phyloP scores from a whole-genome alignment of 352 stramenopile genomes.

The Phytophthora multivora region DNA sequence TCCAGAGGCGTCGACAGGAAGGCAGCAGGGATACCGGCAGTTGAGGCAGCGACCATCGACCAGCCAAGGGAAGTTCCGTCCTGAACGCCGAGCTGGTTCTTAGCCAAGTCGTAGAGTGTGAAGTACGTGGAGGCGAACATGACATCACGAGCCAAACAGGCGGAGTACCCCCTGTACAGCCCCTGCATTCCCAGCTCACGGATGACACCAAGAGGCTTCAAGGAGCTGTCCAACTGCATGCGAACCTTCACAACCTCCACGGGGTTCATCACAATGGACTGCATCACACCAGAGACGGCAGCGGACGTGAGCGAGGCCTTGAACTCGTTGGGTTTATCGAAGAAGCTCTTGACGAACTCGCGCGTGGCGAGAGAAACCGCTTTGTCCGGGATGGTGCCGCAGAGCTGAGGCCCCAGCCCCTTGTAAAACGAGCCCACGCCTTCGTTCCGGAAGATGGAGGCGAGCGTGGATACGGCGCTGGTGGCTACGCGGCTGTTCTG shows the following conservation, averaged over 20 bases:
- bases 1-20: conserved; percentile 82
- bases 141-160: conserved; percentile 72
- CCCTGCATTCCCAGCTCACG: conserved; percentile 65
- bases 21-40: conserved; percentile 71
- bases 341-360: conserved; percentile 80
- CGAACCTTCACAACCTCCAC: conserved; percentile 86
- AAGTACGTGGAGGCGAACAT: conserved; percentile 84
- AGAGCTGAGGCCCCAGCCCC: conserved; percentile 69
- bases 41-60: conserved; percentile 73
- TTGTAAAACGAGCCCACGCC: conserved; percentile 81
- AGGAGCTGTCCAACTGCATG: conserved; percentile 81
- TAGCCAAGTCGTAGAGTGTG: conserved; percentile 77
- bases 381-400: conserved; percentile 81
- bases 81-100: conserved; percentile 64
- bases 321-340: conserved; percentile 75
- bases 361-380: conserved; percentile 79
- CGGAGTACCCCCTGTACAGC: conserved; percentile 77
- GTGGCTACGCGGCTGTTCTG: conserved; percentile 68
- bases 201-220: conserved; percentile 57
- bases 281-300: conserved; percentile 64
- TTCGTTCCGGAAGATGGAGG: conserved; percentile 63
- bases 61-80: conserved; percentile 72
- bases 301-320: conserved; percentile 74
- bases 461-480: conserved; percentile 61
- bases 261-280: conserved; percentile 85